A percentile compares a stretch with the other conserved stretches of the same genome.
Conservation (phyloP, 352 stramenopile species). For the Globisporangium lucens region DNA sequence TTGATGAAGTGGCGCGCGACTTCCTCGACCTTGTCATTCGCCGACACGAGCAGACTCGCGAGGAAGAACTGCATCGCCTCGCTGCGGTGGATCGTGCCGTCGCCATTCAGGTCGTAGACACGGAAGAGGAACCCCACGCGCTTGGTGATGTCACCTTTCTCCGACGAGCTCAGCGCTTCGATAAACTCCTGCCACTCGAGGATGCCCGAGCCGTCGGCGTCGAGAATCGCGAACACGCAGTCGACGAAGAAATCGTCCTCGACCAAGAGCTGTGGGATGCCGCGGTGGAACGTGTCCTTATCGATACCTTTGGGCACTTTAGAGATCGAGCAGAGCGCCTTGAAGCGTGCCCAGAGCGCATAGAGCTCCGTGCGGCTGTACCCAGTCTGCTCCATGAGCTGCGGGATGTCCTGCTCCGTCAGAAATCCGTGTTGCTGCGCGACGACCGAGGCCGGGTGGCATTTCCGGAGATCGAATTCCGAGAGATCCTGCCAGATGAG, state of each 20-base stretch:
- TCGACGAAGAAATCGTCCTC: constrained; percentile 80
- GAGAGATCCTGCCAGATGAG: constrained; percentile 22
- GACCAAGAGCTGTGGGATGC: constrained; percentile 52
- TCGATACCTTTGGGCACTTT: constrained; percentile 46
- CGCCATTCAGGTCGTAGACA: constrained; percentile 72
- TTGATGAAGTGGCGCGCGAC: constrained; percentile 57
- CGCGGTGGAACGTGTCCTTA: constrained; percentile 61
- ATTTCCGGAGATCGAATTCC: constrained; percentile 26
- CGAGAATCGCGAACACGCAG: constrained; percentile 62
- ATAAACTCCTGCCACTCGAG: constrained; percentile 79
- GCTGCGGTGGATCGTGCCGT: constrained; percentile 52
- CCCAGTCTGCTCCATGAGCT: constrained; percentile 42
- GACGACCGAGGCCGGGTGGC: constrained; percentile 30
- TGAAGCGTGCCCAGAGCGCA: constrained; percentile 66
- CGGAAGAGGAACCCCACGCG: constrained; percentile 66
- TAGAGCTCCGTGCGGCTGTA: constrained; percentile 66
- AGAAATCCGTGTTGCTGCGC: constrained; percentile 54
- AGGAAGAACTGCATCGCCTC: constrained; percentile 66
- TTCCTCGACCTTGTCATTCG: constrained; percentile 42
- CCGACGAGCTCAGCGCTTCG: constrained; percentile 55
- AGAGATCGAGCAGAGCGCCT: constrained; percentile 63
- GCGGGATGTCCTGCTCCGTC: constrained; percentile 47
- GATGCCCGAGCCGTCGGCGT: constrained; percentile 53
- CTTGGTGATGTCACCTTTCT: constrained; percentile 52
- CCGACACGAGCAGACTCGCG: constrained; percentile 43